These are phyloP conservation scores for Teratosphaeriaceae sp. DNA, from an alignment of 2,329 filamentous ascomycete species.

Conservation along the genomic window DNA sequence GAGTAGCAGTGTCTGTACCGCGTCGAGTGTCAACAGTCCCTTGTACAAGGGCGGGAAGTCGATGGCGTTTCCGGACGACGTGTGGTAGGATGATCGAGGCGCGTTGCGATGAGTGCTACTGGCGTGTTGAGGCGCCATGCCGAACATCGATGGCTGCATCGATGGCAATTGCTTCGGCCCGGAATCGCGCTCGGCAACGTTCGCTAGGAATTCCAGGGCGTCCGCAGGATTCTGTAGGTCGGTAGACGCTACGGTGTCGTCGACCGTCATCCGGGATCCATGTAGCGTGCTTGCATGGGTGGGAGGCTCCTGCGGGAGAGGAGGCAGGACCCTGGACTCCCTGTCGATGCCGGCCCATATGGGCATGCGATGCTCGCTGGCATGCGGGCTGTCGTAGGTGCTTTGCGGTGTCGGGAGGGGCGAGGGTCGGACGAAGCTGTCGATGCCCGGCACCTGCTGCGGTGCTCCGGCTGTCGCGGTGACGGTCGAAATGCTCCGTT, in stretches of 20 bases:
- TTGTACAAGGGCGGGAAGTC: slow-evolving; percentile 24
- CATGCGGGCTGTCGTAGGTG: slow-evolving; percentile 6
- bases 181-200: slow-evolving; percentile 27
- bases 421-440: slow-evolving; percentile 13
- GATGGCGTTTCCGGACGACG: slow-evolving; percentile 14
- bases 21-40: slow-evolving; percentile 22
- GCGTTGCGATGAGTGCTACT: neutral
- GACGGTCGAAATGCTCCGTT: slow-evolving; percentile 17
- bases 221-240: slow-evolving; percentile 30
- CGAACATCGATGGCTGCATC: slow-evolving; percentile 22
- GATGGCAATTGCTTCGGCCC: slow-evolving; percentile 23
- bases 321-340: slow-evolving; percentile 22
- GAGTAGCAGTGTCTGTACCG: slow-evolving; percentile 23
- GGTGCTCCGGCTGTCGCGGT: slow-evolving; percentile 1
- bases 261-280: slow-evolving; percentile 24
- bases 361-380: slow-evolving; percentile 8
- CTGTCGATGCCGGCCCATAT: slow-evolving; percentile 12
- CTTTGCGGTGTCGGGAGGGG: slow-evolving; percentile 6
- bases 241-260: slow-evolving; percentile 26
- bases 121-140: slow-evolving; percentile 8
- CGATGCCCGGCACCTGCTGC: slow-evolving; percentile 13
- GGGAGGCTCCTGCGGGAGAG: slow-evolving; percentile 17
- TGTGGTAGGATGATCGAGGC: slow-evolving; percentile 5
- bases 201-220: slow-evolving; percentile 27
- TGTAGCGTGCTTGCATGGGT: slow-evolving; percentile 13